A percentile compares a stretch with the other conserved stretches of the same genome.
Conservation (phyloP, 768 basidiomycete genomes). For the Wakefieldia striispora region DNA sequence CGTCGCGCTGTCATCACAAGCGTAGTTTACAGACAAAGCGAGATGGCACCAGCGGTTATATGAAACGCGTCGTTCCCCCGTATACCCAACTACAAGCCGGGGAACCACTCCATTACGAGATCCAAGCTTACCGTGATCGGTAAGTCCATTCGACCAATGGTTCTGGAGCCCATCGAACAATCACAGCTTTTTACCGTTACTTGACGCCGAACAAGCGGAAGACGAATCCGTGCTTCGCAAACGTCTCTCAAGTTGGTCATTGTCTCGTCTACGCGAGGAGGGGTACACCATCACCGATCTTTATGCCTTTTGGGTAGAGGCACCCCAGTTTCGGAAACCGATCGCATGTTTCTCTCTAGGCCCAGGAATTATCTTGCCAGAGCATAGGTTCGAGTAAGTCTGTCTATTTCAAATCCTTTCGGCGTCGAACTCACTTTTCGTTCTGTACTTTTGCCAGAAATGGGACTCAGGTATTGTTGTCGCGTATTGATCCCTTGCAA, state of each 20-base stretch:
- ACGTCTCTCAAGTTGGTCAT: constrained; percentile 66
- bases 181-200: constrained; percentile 45
- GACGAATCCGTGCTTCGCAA: constrained; percentile 57
- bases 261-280: constrained; percentile 57
- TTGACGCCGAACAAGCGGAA: constrained; percentile 61
- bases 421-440: not conserved
- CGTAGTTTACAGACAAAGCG: constrained; percentile 11
- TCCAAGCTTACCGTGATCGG: constrained; percentile 55
- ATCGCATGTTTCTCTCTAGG: constrained; percentile 65
- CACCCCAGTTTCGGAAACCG: constrained; percentile 60
- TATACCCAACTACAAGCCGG: constrained; percentile 31
- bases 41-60: constrained; percentile 21
- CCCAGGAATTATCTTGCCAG: constrained; percentile 59
- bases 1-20: constrained; percentile 37
- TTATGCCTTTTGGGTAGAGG: constrained; percentile 65
- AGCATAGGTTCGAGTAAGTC: constrained; percentile 70
- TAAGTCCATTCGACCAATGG: constrained; percentile 24
- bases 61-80: constrained; percentile 40
- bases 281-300: constrained; percentile 72
- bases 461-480: constrained; percentile 68
- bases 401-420: constrained; percentile 20
- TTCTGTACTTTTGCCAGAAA: constrained; percentile 43
- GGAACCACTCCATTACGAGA: constrained; percentile 48
- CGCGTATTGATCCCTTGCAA: constrained; percentile 56
- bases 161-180: not conserved